Conservation (phyloP, 352 stramenopile species). For the Phytophthora capsici region DNA sequence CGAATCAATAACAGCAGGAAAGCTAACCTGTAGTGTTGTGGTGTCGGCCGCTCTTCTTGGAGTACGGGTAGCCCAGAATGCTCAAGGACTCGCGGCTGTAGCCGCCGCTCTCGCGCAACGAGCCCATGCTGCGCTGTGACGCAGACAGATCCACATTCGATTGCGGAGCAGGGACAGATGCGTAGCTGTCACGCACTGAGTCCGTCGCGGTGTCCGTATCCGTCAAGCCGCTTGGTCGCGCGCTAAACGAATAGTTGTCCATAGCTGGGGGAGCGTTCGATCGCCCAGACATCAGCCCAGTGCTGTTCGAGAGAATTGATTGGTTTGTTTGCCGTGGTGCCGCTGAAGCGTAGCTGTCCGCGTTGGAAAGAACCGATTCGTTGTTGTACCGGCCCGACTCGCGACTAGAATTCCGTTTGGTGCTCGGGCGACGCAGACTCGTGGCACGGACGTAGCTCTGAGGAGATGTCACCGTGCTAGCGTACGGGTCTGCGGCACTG, state of each 20-base stretch:
- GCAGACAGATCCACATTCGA: constrained; percentile 29
- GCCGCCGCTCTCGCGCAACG: constrained; percentile 58
- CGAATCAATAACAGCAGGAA: constrained; percentile 18
- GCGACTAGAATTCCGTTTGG: constrained; percentile 46
- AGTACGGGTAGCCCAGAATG: constrained; percentile 86
- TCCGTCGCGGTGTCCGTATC: constrained; percentile 16
- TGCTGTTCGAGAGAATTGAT: constrained; percentile 41
- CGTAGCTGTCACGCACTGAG: constrained; percentile 31
- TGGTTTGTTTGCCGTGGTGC: constrained; percentile 36
- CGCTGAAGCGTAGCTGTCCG: constrained; percentile 42
- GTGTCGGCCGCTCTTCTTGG: constrained; percentile 74
- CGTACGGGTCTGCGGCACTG: constrained; percentile 44
- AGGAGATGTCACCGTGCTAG: constrained; percentile 64
- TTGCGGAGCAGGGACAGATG: constrained; percentile 12
- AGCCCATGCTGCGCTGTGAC: constrained; percentile 41
- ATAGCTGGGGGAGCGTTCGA: constrained; percentile 12
- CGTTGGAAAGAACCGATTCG: constrained; percentile 26
- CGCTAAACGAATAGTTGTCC: constrained; percentile 26
- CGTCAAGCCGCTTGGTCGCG: constrained; percentile 17
- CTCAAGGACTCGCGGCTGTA: constrained; percentile 82
- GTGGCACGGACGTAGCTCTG: constrained; percentile 80
- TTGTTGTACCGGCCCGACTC: constrained; percentile 35
- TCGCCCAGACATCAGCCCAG: constrained; percentile 21
- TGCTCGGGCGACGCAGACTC: constrained; percentile 51
- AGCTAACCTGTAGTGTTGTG: constrained; percentile 56